phyloP scores from a whole-genome alignment of 2,329 filamentous ascomycete genomes.

The Penicillium palitans region DNA sequence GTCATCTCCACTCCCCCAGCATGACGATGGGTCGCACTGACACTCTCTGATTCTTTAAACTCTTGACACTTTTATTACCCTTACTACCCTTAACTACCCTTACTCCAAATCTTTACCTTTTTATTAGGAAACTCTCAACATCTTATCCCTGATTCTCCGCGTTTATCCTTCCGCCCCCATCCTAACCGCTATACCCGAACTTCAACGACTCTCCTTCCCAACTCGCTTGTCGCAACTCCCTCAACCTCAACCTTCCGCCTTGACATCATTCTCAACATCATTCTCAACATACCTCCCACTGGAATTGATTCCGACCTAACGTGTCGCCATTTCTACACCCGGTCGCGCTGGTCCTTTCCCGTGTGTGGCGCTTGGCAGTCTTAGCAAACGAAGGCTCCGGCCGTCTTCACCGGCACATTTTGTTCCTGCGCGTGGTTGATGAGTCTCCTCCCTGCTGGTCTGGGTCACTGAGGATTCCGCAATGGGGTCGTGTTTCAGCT shows the following conservation, averaged over 20 bases:
- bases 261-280: neutral
- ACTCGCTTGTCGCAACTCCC: constrained; percentile 12
- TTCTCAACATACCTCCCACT: neutral
- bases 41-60: constrained; percentile 9
- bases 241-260: constrained; percentile 1
- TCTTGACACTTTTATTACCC: neutral
- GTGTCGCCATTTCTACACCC: neutral
- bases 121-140: neutral
- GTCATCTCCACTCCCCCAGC: constrained; percentile 34
- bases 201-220: constrained; percentile 7
- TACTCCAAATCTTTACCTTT: neutral
- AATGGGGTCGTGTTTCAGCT: constrained; percentile 95
- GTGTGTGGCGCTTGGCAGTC: constrained; percentile 19
- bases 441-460: constrained; percentile 25
- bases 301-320: neutral
- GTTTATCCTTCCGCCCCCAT: neutral
- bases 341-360: constrained; percentile 7
- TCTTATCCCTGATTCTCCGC: neutral
- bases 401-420: constrained; percentile 29
- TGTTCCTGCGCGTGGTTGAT: constrained; percentile 28
- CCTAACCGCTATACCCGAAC: neutral
- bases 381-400: constrained; percentile 21
- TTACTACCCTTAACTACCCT: neutral
- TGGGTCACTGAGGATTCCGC: constrained; percentile 24
- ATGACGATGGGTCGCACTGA: constrained; percentile 34